Conservation (phyloP, 441 rosid genomes). For the Jatropha podagrica region DNA sequence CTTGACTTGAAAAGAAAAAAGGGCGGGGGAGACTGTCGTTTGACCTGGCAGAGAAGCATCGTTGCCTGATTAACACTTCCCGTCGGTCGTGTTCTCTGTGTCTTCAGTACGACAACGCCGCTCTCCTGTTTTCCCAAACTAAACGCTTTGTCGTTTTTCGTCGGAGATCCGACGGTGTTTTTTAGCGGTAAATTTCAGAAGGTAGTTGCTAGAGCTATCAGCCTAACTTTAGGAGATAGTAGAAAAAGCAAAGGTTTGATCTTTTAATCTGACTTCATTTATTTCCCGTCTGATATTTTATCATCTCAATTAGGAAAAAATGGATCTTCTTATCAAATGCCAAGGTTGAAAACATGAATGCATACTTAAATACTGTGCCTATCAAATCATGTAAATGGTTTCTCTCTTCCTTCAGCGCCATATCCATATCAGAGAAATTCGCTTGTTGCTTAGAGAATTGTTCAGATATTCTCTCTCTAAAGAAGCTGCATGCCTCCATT, state of each 20-base stretch:
- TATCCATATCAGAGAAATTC: constrained; percentile 1
- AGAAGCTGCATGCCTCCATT: constrained; percentile 11
- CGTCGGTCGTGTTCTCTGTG: too few species aligned
- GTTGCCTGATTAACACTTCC: too few species aligned
- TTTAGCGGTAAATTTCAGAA: not conserved
- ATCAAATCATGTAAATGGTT: not conserved
- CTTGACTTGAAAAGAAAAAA: too few species aligned
- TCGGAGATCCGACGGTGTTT: not conserved
- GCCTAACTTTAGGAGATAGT: not conserved
- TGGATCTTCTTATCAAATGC: not conserved
- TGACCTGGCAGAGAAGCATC: too few species aligned
- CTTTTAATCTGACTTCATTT: too few species aligned
- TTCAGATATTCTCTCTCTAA: constrained; percentile 4
- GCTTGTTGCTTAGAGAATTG: constrained; percentile 5
- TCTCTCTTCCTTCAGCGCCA: not conserved
- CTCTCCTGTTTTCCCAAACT: too few species aligned
- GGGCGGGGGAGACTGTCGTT: too few species aligned
- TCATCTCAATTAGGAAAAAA: too few species aligned
- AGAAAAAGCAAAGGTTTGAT: not conserved
- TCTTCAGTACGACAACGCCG: too few species aligned
- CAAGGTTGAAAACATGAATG: not conserved
- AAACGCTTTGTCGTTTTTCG: too few species aligned
- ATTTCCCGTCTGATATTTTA: too few species aligned
- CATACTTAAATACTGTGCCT: not conserved
- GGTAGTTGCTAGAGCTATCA: constrained; percentile 5